These are phyloP conservation scores for Hibiscus trionum DNA, from an alignment of 345 rosid genomes.

Conservation along the genomic window DNA sequence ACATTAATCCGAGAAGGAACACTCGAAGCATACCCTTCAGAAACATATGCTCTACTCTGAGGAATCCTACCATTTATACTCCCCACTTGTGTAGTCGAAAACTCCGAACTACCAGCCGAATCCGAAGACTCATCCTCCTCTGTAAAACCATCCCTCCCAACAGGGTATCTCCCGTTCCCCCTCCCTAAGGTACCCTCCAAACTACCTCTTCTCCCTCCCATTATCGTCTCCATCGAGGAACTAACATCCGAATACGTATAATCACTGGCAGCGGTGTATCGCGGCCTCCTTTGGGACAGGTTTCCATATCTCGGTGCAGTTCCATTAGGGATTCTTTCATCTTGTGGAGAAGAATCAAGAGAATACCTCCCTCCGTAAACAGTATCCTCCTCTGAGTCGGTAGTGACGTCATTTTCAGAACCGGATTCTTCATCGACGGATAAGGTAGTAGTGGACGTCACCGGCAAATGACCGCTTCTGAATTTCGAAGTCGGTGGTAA, in stretches of 20 bases:
- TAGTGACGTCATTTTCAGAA: conserved; percentile 53
- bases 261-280: conserved; percentile 34
- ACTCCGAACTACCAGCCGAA: conserved; percentile 80
- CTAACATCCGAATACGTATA: conserved; percentile 65
- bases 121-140: conserved; percentile 66
- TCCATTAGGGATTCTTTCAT: conserved; percentile 40
- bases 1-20: conserved; percentile 35
- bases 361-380: conserved; percentile 41
- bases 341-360: conserved; percentile 61
- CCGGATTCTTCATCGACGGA: conserved; percentile 28
- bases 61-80: conserved; percentile 44
- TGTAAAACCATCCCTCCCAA: conserved; percentile 37
- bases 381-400: conserved; percentile 58
- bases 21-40: conserved; percentile 51
- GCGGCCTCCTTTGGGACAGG: conserved; percentile 23
- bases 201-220: conserved; percentile 28
- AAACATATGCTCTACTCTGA: conserved; percentile 30
- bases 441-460: conserved; percentile 33
- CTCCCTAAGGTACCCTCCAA: conserved; percentile 24
- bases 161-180: conserved; percentile 30
- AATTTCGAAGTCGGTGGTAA: conserved; percentile 55
- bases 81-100: conserved; percentile 48
- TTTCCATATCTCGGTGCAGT: conserved; percentile 27
- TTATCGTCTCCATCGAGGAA: conserved; percentile 71
- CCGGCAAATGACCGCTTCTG: conserved; percentile 53